Conservation (phyloP, 306 rosid species). For the Rosa multiflora region DNA sequence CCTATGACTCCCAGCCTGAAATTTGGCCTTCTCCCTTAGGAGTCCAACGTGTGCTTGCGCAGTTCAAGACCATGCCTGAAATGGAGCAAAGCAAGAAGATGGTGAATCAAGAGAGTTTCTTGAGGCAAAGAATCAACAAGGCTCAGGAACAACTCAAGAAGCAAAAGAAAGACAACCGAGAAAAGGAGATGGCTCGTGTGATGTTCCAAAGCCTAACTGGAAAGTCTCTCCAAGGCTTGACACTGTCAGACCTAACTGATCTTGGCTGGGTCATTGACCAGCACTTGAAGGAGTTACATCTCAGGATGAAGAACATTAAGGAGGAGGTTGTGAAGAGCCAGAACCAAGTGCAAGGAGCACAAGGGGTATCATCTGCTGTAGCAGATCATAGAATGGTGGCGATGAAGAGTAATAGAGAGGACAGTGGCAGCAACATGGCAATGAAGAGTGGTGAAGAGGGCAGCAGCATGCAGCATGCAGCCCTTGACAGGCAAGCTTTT, state of each 20-base stretch:
- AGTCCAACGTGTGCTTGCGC: conserved; percentile 17
- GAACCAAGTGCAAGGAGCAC: background rate
- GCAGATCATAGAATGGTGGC: too few species aligned
- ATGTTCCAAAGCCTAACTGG: conserved; percentile 29
- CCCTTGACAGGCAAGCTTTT: background rate
- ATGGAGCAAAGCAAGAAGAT: conserved; percentile 33
- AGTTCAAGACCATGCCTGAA: conserved; percentile 33
- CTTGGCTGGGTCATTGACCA: conserved; percentile 31
- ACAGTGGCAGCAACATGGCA: background rate
- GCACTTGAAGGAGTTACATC: conserved; percentile 19
- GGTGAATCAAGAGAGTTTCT: conserved; percentile 35
- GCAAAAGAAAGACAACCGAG: conserved; percentile 25
- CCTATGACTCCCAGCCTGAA: background rate
- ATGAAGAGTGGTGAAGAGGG: background rate
- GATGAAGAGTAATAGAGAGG: background rate
- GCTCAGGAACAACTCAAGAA: conserved; percentile 26
- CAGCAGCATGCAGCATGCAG: background rate
- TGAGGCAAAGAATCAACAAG: conserved; percentile 25
- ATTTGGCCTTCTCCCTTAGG: background rate
- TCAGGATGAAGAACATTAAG: conserved; percentile 5
- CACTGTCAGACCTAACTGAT: conserved; percentile 29
- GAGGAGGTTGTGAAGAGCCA: background rate
- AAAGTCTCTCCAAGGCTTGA: conserved; percentile 9
- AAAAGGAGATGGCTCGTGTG: conserved; percentile 18
- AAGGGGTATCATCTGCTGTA: too few species aligned